Evolutionary conservation across 331 rosid genomes (phyloP).

Genomic region (Saraca asoca): DNA sequence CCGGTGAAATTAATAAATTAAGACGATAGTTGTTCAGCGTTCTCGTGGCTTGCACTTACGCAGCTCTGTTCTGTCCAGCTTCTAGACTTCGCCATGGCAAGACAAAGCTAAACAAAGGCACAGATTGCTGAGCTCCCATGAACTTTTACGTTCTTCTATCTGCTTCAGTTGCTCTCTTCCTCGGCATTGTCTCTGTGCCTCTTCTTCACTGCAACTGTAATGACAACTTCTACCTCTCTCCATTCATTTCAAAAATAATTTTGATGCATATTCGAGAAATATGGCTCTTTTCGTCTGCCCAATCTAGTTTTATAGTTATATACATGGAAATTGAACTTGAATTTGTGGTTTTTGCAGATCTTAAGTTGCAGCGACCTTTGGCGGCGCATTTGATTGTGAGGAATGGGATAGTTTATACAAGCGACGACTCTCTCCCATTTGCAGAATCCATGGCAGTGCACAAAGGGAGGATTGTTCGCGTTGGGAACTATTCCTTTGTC

Average conservation of each 20-base stretch:
- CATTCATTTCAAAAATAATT: neutral
- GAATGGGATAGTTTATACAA: constrained; percentile 63
- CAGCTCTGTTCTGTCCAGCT: too few species aligned
- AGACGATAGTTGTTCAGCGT: too few species aligned
- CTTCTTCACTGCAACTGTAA: constrained; percentile 28
- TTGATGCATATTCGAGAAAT: too few species aligned
- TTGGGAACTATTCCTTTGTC: constrained; percentile 63
- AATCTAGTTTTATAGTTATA: neutral
- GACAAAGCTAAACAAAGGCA: neutral
- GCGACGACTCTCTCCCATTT: constrained; percentile 67
- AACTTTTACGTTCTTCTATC: constrained; percentile 11
- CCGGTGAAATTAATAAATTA: too few species aligned
- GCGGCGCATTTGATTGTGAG: constrained; percentile 57
- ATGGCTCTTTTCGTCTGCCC: neutral
- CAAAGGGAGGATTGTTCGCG: constrained; percentile 60
- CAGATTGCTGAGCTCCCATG: neutral
- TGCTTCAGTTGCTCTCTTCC: constrained; percentile 20
- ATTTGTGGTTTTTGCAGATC: constrained; percentile 14
- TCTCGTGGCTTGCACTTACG: too few species aligned
- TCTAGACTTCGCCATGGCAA: too few species aligned
- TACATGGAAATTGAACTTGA: neutral
- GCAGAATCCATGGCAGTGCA: constrained; percentile 72
- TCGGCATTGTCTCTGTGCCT: constrained; percentile 21
- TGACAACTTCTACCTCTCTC: neutral
- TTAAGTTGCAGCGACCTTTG: constrained; percentile 25